These are phyloP conservation scores for Colletotrichum viniferum DNA, from an alignment of 2,329 filamentous ascomycete species.

Conservation along the genomic window DNA sequence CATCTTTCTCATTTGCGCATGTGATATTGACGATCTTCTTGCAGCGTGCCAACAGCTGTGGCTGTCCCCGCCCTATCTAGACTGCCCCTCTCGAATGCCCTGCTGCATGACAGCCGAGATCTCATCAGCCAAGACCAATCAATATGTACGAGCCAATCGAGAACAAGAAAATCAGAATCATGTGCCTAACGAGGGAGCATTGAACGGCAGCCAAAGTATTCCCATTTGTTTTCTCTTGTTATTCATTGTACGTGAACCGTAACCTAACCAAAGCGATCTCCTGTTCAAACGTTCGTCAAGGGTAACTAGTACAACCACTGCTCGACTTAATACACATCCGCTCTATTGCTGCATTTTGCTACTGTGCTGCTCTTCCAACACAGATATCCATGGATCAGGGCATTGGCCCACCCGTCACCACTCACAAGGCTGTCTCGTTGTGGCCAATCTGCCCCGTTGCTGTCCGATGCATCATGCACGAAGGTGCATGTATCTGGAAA, in stretches of 20 bases:
- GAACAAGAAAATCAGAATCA: not conserved
- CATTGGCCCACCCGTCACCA: not conserved
- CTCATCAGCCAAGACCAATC: not conserved
- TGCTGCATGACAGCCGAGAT: not conserved
- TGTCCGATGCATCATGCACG: not conserved
- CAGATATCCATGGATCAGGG: not conserved
- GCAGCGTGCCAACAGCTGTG: not conserved
- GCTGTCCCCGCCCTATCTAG: not conserved
- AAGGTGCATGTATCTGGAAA: not conserved
- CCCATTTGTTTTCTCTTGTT: not conserved
- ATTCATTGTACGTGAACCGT: not conserved
- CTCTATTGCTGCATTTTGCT: not conserved
- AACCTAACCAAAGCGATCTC: not conserved
- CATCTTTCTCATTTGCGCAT: not conserved
- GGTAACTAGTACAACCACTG: not conserved
- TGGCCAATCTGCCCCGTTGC: not conserved
- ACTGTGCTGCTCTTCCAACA: not conserved
- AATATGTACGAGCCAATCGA: not conserved
- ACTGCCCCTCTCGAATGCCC: not conserved
- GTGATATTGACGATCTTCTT: not conserved
- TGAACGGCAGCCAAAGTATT: not conserved
- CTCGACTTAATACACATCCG: not conserved
- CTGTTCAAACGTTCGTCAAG: not conserved
- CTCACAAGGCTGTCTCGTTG: not conserved
- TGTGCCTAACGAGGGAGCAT: not conserved